These are phyloP conservation scores for Logfia minima DNA, from an alignment of 129 eudicot species.

Conservation along the genomic window DNA sequence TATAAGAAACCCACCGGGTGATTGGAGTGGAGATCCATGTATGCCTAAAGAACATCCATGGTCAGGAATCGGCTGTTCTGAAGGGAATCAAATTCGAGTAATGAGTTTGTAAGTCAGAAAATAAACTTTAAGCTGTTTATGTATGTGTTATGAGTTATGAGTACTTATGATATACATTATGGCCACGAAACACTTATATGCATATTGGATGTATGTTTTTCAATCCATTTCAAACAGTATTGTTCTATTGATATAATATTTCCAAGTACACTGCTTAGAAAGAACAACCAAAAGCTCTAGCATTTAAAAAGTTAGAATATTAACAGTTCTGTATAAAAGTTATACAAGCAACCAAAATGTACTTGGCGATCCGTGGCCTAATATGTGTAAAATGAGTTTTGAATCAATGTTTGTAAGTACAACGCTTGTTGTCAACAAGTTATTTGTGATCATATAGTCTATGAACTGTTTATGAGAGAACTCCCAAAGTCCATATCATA, in stretches of 20 bases:
- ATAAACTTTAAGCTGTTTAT: not conserved
- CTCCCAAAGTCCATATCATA: not conserved
- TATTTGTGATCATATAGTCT: not conserved
- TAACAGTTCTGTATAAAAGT: not conserved
- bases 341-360: not conserved
- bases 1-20: slow-evolving; percentile 53
- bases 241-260: too few relatives aligned
- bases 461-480: not conserved
- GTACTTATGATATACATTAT: not conserved
- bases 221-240: not conserved
- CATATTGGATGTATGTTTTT: not conserved
- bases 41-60: slow-evolving; percentile 64
- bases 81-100: slow-evolving; percentile 42
- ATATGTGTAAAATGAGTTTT: not conserved
- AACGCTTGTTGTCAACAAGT: not conserved
- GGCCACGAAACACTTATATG: not conserved
- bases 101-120: slow-evolving; percentile 60
- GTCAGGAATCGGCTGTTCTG: slow-evolving; percentile 68
- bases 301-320: too few relatives aligned
- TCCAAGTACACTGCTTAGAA: not conserved
- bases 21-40: slow-evolving; percentile 97
- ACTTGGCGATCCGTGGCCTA: not conserved
- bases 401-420: not conserved
- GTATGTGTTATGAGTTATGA: not conserved
- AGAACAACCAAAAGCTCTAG: not conserved